Conservation (phyloP, 129 eudicot species). For the Tagetes erecta region DNA sequence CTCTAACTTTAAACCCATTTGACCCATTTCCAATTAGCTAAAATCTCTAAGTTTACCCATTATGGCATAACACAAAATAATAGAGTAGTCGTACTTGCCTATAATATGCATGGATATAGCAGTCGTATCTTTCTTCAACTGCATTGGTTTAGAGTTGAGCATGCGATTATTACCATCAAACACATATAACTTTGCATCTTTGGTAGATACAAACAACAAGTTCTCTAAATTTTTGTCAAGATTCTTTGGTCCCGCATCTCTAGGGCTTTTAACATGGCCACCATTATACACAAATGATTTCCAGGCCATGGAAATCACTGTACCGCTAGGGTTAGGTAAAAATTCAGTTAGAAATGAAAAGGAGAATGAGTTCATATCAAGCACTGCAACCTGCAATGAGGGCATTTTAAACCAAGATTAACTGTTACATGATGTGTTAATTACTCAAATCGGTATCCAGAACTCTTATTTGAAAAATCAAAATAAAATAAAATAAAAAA, state of each 20-base stretch:
- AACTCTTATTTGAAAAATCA: slow-evolving; percentile 10
- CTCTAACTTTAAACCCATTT: neutral
- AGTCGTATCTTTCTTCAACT: slow-evolving; percentile 56
- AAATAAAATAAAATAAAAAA: neutral
- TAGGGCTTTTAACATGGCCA: slow-evolving; percentile 44
- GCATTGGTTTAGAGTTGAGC: slow-evolving; percentile 56
- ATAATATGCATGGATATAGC: slow-evolving; percentile 76
- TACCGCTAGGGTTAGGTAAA: slow-evolving; percentile 44
- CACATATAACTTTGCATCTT: slow-evolving; percentile 62
- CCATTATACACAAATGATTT: slow-evolving; percentile 29
- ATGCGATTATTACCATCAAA: slow-evolving; percentile 43
- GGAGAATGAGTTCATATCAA: slow-evolving; percentile 61
- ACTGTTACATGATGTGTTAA: neutral
- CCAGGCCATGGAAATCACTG: slow-evolving; percentile 52
- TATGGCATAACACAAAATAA: neutral
- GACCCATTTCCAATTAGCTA: slow-evolving; percentile 7
- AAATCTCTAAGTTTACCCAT: neutral
- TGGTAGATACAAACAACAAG: slow-evolving; percentile 51
- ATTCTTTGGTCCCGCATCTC: slow-evolving; percentile 36
- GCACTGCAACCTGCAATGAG: slow-evolving; percentile 80
- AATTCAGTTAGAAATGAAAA: slow-evolving; percentile 52
- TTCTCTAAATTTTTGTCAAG: slow-evolving; percentile 38
- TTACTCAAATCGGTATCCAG: neutral
- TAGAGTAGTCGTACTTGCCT: slow-evolving; percentile 58
- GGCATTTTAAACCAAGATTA: slow-evolving; percentile 23